Evolutionary conservation across 2,329 filamentous ascomycete species (phyloP), one percentile per base, ranked within the genome.

Genomic region (Fusarium sp.): DNA sequence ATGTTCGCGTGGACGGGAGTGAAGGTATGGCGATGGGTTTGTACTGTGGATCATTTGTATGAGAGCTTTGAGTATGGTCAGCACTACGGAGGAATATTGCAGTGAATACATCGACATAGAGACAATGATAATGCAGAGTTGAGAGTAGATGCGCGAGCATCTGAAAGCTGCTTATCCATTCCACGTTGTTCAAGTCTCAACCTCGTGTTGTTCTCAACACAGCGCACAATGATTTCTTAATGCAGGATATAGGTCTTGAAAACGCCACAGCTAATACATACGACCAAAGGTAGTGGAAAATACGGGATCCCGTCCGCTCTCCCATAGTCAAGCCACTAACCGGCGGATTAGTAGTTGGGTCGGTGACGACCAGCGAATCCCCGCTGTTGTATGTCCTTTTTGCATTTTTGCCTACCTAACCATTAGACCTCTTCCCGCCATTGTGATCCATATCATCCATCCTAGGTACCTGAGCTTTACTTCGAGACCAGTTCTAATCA

Each of bases 161-260:
- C 9, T n/a, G 3, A n/a, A 37, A 37, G 6, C 9, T 37, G 5
- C 32, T 37, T 18, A 11, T 37, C 5, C 3, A 2, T 3, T 6
- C 9, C 16, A n/a, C 5, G 14, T 34, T 34, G 32, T 37, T 37
- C 9, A 11, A n/a, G 32, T n/a, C 16, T 2, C 4, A 11, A 37
- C 32, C 32, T n/a, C 16, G 16, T 18, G 16, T n/a, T 37, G 16
- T 37, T 18, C 16, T 37, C 16, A 0, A 11, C 11, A 18, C 9
- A 37, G 9, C 5, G 9, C 16, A 37, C 6, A 14, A 14, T 4
- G 13, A 14, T 32, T 30, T 4, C 3, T 2, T 0, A 0, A 2
- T 32, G 5, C 1, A 11, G 32, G 0, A 1, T 11, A 37, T 37
- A 37, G 4, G 0, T 4, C 9, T 4, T 6, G 9, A 1, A n/a